These are phyloP conservation scores for Achaetomium macrosporum DNA, from an alignment of 2,329 filamentous ascomycete species.

Conservation along the genomic window DNA sequence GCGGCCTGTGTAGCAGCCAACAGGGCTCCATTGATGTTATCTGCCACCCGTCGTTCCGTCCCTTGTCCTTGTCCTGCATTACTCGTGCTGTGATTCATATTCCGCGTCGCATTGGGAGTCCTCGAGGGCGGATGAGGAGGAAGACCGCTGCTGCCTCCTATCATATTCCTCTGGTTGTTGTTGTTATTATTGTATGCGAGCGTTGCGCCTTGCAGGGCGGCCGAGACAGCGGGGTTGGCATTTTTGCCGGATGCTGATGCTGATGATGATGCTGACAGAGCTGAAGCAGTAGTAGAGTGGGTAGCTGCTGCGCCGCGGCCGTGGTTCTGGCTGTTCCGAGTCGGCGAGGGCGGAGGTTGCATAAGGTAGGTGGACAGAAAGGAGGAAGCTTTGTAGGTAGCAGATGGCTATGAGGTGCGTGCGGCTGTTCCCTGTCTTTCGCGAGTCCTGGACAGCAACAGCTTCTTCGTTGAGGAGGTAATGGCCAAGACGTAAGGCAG, in stretches of 20 bases:
- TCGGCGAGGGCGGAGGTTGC: constrained; percentile 14
- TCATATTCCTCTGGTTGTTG: constrained; percentile 16
- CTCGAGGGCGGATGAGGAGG: background rate
- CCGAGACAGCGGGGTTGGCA: constrained; percentile 13
- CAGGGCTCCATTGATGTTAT: constrained; percentile 11
- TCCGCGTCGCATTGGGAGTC: background rate
- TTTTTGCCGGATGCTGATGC: constrained; percentile 1
- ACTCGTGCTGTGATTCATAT: background rate
- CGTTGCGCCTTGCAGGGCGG: constrained; percentile 49
- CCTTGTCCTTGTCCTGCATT: no score
- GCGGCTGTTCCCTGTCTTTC: no score
- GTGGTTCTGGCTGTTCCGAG: constrained; percentile 1
- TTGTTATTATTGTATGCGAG: constrained; percentile 37
- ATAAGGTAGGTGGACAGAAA: constrained; percentile 4
- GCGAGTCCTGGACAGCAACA: no score
- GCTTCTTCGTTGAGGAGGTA: no score
- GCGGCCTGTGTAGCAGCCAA: constrained; percentile 31
- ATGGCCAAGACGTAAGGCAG: no score
- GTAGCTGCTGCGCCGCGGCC: constrained; percentile 1
- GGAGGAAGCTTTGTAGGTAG: no score
- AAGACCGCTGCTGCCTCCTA: background rate
- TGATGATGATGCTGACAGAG: background rate
- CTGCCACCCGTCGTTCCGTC: background rate
- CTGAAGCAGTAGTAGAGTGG: background rate
- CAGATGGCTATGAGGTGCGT: no score